A percentile compares a stretch with the other conserved stretches of the same genome.
phyloP scores from a whole-genome alignment of 1,284 basidiomycete genomes.

The Cryptococcus sp. region DNA sequence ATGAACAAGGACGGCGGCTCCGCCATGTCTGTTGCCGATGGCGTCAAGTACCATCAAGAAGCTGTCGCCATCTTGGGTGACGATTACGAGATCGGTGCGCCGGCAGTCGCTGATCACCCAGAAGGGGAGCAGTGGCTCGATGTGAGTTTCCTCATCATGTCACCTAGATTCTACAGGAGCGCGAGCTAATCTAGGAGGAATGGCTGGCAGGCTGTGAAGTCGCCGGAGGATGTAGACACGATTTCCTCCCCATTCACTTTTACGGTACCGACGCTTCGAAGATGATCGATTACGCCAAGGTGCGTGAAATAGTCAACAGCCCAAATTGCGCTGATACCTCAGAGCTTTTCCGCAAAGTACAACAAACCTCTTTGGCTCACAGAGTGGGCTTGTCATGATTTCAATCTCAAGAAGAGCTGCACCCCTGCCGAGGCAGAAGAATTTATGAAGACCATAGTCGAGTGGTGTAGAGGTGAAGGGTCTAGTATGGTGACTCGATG shows the following conservation, averaged over 20 bases:
- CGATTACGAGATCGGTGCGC: conserved; percentile 16
- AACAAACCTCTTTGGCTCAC: conserved; percentile 36
- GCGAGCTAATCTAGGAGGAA: conserved; percentile 8
- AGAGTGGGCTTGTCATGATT: conserved; percentile 27
- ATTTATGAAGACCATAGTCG: conserved; percentile 30
- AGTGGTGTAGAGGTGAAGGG: conserved; percentile 12
- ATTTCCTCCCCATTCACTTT: conserved; percentile 36
- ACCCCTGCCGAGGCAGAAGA: conserved; percentile 16
- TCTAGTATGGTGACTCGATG: conserved; percentile 23
- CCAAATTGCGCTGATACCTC: conserved; percentile 1
- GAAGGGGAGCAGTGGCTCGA: neutral
- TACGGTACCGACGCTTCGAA: conserved; percentile 31
- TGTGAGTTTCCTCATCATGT: neutral
- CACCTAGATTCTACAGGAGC: neutral
- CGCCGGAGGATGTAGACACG: conserved; percentile 27
- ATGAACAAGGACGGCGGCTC: conserved; percentile 5
- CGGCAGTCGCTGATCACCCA: conserved; percentile 14
- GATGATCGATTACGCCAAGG: conserved; percentile 27
- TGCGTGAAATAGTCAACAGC: neutral
- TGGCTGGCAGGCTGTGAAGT: conserved; percentile 26
- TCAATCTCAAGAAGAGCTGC: conserved; percentile 14
- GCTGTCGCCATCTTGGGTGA: conserved; percentile 7
- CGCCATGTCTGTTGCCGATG: conserved; percentile 6
- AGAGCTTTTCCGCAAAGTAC: conserved; percentile 6
- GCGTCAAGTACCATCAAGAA: conserved; percentile 9